Conservation (phyloP, 257 asterid species). For the Jasminum sambac region DNA sequence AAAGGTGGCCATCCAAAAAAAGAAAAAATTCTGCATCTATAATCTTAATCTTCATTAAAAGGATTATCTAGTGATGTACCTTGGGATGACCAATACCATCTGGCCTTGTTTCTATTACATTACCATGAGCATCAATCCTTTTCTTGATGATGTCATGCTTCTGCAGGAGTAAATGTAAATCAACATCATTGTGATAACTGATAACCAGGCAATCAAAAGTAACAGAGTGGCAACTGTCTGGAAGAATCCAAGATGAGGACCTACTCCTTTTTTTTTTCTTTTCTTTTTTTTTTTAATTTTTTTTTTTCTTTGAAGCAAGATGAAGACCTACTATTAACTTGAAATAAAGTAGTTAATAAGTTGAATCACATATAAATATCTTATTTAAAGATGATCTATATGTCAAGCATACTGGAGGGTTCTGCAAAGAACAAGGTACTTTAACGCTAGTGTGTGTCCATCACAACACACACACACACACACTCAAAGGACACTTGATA, state of each 20-base stretch:
- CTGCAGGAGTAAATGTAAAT: conserved; percentile 51
- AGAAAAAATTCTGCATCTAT: conserved; percentile 1
- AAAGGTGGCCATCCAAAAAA: background rate
- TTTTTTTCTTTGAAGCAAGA: too few species aligned
- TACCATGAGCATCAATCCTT: conserved; percentile 87
- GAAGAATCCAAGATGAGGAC: conserved; percentile 13
- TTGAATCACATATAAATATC: conserved; percentile 4
- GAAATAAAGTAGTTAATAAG: background rate
- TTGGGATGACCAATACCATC: conserved; percentile 88
- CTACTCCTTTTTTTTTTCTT: too few species aligned
- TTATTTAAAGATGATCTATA: conserved; percentile 3
- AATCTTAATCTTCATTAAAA: background rate
- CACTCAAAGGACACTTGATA: conserved; percentile 10
- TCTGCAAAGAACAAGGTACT: conserved; percentile 10
- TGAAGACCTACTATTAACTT: conserved; percentile 3
- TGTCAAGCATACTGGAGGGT: conserved; percentile 11
- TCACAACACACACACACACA: conserved; percentile 7
- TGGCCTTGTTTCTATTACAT: conserved; percentile 84
- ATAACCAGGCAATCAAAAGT: conserved; percentile 11
- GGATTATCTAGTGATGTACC: conserved; percentile 48
- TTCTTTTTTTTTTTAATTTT: too few species aligned
- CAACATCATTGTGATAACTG: conserved; percentile 25
- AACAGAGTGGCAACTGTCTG: background rate
- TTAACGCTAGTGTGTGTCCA: conserved; percentile 3
- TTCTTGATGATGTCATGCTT: conserved; percentile 92